A percentile compares a stretch with the other conserved stretches of the same genome.
Evolutionary conservation across 345 rosid species (phyloP).

Genomic region (Reutealis trisperma): DNA sequence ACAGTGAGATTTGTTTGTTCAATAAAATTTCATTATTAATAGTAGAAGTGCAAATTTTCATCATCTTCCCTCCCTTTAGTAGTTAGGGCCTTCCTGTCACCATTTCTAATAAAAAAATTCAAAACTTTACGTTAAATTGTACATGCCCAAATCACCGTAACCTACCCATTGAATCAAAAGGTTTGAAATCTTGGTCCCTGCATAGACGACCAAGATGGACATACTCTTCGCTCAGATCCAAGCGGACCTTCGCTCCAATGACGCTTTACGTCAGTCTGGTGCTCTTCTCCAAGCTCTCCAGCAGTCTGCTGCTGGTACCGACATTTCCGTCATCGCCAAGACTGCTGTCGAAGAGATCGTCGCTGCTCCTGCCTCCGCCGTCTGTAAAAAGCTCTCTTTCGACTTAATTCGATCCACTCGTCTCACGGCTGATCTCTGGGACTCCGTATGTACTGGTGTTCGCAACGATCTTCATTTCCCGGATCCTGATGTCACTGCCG

Average conservation of each 20-base stretch:
- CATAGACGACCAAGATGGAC: slow-evolving; percentile 53
- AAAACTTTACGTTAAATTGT: not conserved
- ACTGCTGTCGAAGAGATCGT: slow-evolving; percentile 96
- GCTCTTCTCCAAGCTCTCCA: slow-evolving; percentile 97
- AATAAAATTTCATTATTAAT: no score
- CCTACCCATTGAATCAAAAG: no score
- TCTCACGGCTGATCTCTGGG: slow-evolving; percentile 94
- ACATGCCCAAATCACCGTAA: no score
- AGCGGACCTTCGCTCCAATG: slow-evolving; percentile 97
- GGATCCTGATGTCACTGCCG: slow-evolving; percentile 91
- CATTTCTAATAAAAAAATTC: not conserved
- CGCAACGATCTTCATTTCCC: slow-evolving; percentile 89
- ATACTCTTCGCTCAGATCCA: slow-evolving; percentile 97
- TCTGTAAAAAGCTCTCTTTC: slow-evolving; percentile 94
- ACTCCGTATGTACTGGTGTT: slow-evolving; percentile 75
- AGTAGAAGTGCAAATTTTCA: not conserved
- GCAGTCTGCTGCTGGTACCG: slow-evolving; percentile 94
- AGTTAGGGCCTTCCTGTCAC: not conserved
- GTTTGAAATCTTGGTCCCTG: slow-evolving; percentile 3
- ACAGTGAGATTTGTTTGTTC: no score
- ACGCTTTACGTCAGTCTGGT: slow-evolving; percentile 88
- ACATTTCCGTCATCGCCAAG: slow-evolving; percentile 86
- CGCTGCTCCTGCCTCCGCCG: slow-evolving; percentile 89
- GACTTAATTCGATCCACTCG: slow-evolving; percentile 97
- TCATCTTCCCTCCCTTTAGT: not conserved